These are phyloP conservation scores for Furcasterigmium sp. DNA, from an alignment of 2,329 filamentous ascomycete genomes.

Conservation along the genomic window DNA sequence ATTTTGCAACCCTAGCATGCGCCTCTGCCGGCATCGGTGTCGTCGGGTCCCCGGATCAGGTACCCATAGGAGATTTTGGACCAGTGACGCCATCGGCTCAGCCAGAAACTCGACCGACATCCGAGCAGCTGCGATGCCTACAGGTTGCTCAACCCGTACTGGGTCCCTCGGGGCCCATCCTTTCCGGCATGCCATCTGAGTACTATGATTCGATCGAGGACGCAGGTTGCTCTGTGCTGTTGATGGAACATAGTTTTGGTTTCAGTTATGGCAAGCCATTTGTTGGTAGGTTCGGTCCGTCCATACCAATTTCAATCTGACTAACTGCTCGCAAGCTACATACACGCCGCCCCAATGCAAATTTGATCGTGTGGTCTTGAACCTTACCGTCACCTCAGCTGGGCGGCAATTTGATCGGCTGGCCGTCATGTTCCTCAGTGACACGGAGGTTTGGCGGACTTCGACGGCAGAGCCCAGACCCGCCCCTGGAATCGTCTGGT, in stretches of 20 bases:
- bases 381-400: conserved; percentile 66
- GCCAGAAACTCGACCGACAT: too few relatives aligned
- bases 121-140: conserved; percentile 50
- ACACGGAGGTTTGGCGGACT: conserved; percentile 77
- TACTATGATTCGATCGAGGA: conserved; percentile 15
- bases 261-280: conserved; percentile 70
- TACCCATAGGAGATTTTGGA: too few relatives aligned
- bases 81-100: too few relatives aligned
- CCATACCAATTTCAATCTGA: too few relatives aligned
- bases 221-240: conserved; percentile 43
- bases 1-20: too few relatives aligned
- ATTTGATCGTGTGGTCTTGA: conserved; percentile 72
- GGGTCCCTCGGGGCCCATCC: conserved; percentile 34
- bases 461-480: conserved; percentile 74
- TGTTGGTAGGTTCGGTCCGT: conserved; percentile 48
- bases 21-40: too few relatives aligned
- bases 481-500: conserved; percentile 65
- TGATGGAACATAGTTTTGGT: conserved; percentile 69
- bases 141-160: conserved; percentile 64
- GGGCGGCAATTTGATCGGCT: conserved; percentile 75
- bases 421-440: conserved; percentile 68
- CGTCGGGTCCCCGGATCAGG: too few relatives aligned
- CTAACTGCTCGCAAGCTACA: conserved; percentile 33
- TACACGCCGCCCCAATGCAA: conserved; percentile 63
- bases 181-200: conserved; percentile 11